A percentile compares a stretch with the other conserved stretches of the same genome.
phyloP scores from a whole-genome alignment of 1,284 basidiomycete species.

The Meira nashicola region DNA sequence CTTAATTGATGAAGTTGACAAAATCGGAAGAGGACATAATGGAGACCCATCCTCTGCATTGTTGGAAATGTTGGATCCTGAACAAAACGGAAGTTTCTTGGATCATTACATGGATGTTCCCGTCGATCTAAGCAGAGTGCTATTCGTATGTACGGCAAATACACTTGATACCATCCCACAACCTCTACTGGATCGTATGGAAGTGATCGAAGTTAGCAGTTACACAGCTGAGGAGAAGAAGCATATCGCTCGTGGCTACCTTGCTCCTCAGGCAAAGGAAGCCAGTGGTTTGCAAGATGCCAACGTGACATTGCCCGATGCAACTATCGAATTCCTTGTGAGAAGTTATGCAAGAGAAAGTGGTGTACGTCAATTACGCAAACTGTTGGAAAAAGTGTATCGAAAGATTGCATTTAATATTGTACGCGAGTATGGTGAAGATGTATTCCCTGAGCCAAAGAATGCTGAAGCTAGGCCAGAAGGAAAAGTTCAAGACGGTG shows the following conservation, averaged over 20 bases:
- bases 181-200: slow-evolving; percentile 82
- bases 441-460: slow-evolving; percentile 68
- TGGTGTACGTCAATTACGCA: slow-evolving; percentile 58
- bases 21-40: slow-evolving; percentile 88
- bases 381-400: slow-evolving; percentile 70
- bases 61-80: slow-evolving; percentile 95
- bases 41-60: slow-evolving; percentile 92
- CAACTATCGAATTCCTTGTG: slow-evolving; percentile 80
- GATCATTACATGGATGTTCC: slow-evolving; percentile 98
- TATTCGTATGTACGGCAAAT: slow-evolving; percentile 84
- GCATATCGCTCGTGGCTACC: slow-evolving; percentile 83
- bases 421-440: slow-evolving; percentile 85
- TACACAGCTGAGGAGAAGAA: slow-evolving; percentile 97
- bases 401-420: slow-evolving; percentile 92
- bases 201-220: slow-evolving; percentile 78
- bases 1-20: slow-evolving; percentile 97
- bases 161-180: slow-evolving; percentile 88
- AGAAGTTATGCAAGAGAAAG: slow-evolving; percentile 96
- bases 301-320: slow-evolving; percentile 45
- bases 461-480: slow-evolving; percentile 52
- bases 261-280: slow-evolving; percentile 90
- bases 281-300: slow-evolving; percentile 67
- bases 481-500: not conserved
- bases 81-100: slow-evolving; percentile 92
- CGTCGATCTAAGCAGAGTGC: slow-evolving; percentile 87